Base-by-base conservation (phyloP, 257 asterid genomes). In the Verbascum thapsus region DNA sequence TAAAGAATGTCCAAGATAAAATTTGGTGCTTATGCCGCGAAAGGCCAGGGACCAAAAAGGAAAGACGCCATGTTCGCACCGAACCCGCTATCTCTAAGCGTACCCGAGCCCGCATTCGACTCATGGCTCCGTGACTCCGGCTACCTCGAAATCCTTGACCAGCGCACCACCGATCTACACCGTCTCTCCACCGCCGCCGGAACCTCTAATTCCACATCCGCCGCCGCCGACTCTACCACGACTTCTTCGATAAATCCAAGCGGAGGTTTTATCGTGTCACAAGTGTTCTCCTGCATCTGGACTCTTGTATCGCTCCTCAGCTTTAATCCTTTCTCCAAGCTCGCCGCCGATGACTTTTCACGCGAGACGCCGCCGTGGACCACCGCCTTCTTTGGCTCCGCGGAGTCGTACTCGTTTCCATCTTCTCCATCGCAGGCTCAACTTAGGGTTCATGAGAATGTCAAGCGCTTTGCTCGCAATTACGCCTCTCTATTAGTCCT, bases 71-170 rank as follows among this genome's bases (percentile, higher is more conserved):
- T n/a, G 6, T 90, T 90, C 72, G 61, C 76, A 34, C 83, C 95
- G 51, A 90, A 90, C 79, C 98, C 98, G 17, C 67, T 91, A 26
- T 81, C 98, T 42, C 83, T 91, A 2, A 83, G 95, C 76, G 95
- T 91, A 55, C 91, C 96, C 57, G 98, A 85, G 66, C 79, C 84
- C 68, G 84, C 70, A 11, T 91, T 91, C 75, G 98, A 91, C 68
- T 72, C 95, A 11, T 90, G 97, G 97, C 90, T 87, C 72, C 95
- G 97, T 16, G 90, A 90, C 65, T 80, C 86, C 72, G 95, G 91
- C 69, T 90, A 81, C 83, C 96, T 90, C 63, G 95, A 87, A 70
- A 54, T 85, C 70, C 79, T 87, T 66, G 97, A 90, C 81, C 96
- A 87, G 71, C 91, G 94, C 38, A 79, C 94, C 54, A 74, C 95